Percentiles rank a stretch among this genome's conserved stretches.
phyloP scores from a whole-genome alignment of 495 filamentous ascomycete genomes.

The Podospora tetraspora region DNA sequence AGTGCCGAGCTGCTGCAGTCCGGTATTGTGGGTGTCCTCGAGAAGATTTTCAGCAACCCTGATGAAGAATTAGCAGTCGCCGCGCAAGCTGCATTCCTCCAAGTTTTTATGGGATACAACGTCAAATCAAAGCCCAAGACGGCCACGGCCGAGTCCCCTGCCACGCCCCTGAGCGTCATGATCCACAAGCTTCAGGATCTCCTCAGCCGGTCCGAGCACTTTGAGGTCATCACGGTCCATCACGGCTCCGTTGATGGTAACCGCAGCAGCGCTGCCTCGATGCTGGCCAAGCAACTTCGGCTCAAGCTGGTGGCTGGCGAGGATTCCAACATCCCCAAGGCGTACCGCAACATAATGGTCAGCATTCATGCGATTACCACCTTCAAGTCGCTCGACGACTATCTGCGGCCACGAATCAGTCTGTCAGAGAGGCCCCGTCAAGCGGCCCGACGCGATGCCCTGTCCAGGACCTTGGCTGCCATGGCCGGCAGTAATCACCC shows the following conservation, averaged over 20 bases:
- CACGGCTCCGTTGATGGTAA: conserved; percentile 90
- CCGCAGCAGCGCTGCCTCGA: conserved; percentile 84
- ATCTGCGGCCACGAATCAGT: conserved; percentile 83
- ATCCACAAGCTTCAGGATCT: conserved; percentile 94
- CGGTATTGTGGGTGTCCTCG: conserved; percentile 74
- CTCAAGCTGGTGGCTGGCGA: conserved; percentile 88
- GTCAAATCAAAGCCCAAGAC: conserved; percentile 58
- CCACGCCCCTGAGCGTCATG: conserved; percentile 84
- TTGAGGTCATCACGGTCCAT: conserved; percentile 93
- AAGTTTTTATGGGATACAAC: conserved; percentile 84
- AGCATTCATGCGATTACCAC: conserved; percentile 98
- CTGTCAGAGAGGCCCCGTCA: conserved; percentile 73
- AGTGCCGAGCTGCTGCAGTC: conserved; percentile 92
- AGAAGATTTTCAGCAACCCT: conserved; percentile 73
- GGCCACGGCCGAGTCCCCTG: conserved; percentile 55
- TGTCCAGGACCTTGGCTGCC: conserved; percentile 63
- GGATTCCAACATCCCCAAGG: conserved; percentile 75
- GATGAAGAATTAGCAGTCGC: conserved; percentile 50
- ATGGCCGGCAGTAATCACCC: conserved; percentile 69
- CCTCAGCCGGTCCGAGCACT: conserved; percentile 93
- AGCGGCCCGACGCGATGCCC: conserved; percentile 54
- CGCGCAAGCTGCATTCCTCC: conserved; percentile 77
- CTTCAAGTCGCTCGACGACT: conserved; percentile 95
- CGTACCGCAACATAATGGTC: conserved; percentile 91
- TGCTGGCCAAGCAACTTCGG: conserved; percentile 93